Conservation (phyloP, 331 rosid genomes). For the Spiraea crenata region DNA sequence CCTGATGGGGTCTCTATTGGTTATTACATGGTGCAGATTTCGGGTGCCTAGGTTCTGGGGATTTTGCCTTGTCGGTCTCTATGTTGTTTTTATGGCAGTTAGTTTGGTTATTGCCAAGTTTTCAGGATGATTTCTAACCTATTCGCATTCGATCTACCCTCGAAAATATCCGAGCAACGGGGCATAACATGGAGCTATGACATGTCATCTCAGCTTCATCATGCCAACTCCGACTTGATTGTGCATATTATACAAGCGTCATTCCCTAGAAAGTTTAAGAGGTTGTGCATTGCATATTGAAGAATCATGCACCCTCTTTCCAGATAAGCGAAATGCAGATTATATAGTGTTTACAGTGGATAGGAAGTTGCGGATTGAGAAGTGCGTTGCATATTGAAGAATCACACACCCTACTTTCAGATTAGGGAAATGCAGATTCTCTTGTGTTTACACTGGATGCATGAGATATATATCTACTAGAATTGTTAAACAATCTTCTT, state of each 20-base stretch:
- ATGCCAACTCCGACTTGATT: conserved; percentile 6
- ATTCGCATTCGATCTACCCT: not conserved
- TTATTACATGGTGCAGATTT: conserved; percentile 88
- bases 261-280: not conserved
- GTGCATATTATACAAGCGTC: conserved; percentile 7
- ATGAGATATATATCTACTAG: not conserved
- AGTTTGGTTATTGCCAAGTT: conserved; percentile 70
- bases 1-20: conserved; percentile 91
- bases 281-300: not conserved
- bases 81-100: conserved; percentile 61
- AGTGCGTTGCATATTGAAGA: conserved; percentile 6
- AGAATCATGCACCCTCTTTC: not conserved
- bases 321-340: conserved; percentile 5
- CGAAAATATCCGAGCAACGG: not conserved
- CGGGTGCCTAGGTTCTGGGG: conserved; percentile 97
- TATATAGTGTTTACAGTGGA: not conserved
- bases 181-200: not conserved
- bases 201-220: conserved; percentile 6
- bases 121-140: conserved; percentile 43
- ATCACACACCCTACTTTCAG: not conserved
- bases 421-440: not conserved
- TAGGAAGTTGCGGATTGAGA: not conserved
- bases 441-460: not conserved
- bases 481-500: not conserved
- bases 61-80: conserved; percentile 82